These are phyloP conservation scores for Kodamaea neixiangensis DNA, from an alignment of 805 yeast genomes.

Conservation along the genomic window DNA sequence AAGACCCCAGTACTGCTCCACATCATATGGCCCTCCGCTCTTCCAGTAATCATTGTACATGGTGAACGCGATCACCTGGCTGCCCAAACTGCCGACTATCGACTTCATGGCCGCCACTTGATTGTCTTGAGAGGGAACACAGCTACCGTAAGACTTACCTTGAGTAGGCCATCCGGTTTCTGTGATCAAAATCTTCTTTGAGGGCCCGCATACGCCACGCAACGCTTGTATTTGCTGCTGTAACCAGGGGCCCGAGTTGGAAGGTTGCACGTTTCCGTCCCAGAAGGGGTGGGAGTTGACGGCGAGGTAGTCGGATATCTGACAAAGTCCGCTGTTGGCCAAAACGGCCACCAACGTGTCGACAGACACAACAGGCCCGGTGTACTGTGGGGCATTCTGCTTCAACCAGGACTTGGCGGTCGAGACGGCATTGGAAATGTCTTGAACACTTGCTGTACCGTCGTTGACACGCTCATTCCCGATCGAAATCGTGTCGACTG, in stretches of 20 bases:
- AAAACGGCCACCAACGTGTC: constrained; percentile 64
- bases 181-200: constrained; percentile 52
- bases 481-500: constrained; percentile 61
- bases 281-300: constrained; percentile 70
- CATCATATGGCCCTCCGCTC: constrained; percentile 53
- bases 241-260: constrained; percentile 56
- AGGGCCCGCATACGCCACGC: constrained; percentile 47
- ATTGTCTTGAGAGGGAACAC: constrained; percentile 56
- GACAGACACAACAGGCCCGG: constrained; percentile 62
- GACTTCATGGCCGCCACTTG: constrained; percentile 54
- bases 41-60: constrained; percentile 68
- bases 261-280: constrained; percentile 55
- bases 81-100: constrained; percentile 48
- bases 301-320: constrained; percentile 60
- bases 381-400: constrained; percentile 44
- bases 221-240: constrained; percentile 47
- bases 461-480: constrained; percentile 67
- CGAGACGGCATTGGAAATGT: constrained; percentile 49
- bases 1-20: constrained; percentile 65
- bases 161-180: constrained; percentile 75
- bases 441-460: constrained; percentile 47
- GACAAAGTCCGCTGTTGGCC: constrained; percentile 54
- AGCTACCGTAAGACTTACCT: constrained; percentile 54
- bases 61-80: constrained; percentile 57
- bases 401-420: constrained; percentile 48